Evolutionary conservation across 2,329 filamentous ascomycete species (phyloP), one percentile per base, ranked within the genome.

Genomic region (Aspergillus flavus): DNA sequence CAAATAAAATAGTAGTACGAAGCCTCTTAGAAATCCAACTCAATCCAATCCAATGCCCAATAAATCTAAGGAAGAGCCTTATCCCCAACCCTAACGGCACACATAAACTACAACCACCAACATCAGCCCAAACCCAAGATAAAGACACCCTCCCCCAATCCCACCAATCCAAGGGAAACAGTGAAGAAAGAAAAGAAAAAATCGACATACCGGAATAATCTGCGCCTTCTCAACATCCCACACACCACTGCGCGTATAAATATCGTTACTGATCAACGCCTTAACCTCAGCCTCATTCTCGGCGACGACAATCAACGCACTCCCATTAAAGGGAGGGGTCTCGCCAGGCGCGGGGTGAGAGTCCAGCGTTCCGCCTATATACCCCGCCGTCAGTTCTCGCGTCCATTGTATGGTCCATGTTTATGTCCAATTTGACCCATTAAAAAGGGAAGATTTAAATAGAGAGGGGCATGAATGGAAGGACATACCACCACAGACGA

Each of bases 151-250:
- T 28, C 6, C 26, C 55, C 61, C 43, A 66, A 23, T 43, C 63
- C 62, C 12, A 46, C 21, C 50, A 26, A 61, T 11, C n/a, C 28
- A 23, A 30, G 26, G 10, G 6, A 21, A 61, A 60, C 26, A 16
- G 26, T 11, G 61, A 48, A 62, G 6, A 50, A 6, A 36, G 26
- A 46, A n/a, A 43, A 60, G 50, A 23, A 54, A 55, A 45, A 21
- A 41, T 28, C 14, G 50, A 75, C 74, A 60, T 70, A 78, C 76
- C 62, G 74, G 73, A 70, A 75, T 76, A 62, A 82, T 76, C 71
- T 80, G 71, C 66, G 75, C 87, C 71, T 91, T 91, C 41, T 89
- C 85, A 63, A 91, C 74, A 81, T 97, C 92, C 93, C 93, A 97
- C 10, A 96, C 93, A 0, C 89, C 91, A 50, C 78, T 83, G 64